Base-by-base conservation (phyloP, 164 flowering plant genomes). In the Cinnamomum chago region DNA sequence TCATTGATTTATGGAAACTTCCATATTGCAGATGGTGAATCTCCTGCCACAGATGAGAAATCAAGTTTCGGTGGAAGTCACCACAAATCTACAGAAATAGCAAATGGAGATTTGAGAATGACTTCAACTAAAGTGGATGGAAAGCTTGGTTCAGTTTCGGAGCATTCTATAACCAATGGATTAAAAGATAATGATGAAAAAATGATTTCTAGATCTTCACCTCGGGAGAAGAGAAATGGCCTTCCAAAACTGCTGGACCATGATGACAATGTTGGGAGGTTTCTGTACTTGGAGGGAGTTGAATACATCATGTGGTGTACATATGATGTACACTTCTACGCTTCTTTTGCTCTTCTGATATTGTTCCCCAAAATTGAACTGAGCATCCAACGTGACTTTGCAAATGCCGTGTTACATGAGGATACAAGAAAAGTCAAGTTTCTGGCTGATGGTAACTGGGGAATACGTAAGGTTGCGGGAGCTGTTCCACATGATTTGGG, bases 241-340 rank as follows among this genome's bases (percentile, higher is more conserved):
- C 40, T 67, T 51, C 23, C 11, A 58, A 81, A 73, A 20, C 69
- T 76, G 65, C 75, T 72, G 10, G 66, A 81, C 79, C 87, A 83
- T 40, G 73, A 15, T 62, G 90, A 90, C 47, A 92, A 92, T 83
- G 97, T 92, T 75, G 98, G 98, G 65, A 81, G 91, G 78, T 93
- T 93, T 86, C 80, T 93, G 20, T 93, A 93, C 77, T 85, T 93
- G 81, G 98, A 93, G 83, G 97, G 98, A 50, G 90, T 92, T 35
- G 98, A 93, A 77, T 93, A 93, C 74, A 79, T 93, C 55, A 93
- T 93, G 98, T 93, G 98, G 98, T 86, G 90, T 74, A 93, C 98
- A 15, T 93, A 93, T 81, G 98, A 93, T 82, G 98, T 93, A 15
- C 98, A 93, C 79, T 93, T 93, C 78, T 93, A 93, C 81, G 98